These are phyloP conservation scores for Septoria linicola DNA, from an alignment of 2,329 filamentous ascomycete species.

Conservation along the genomic window DNA sequence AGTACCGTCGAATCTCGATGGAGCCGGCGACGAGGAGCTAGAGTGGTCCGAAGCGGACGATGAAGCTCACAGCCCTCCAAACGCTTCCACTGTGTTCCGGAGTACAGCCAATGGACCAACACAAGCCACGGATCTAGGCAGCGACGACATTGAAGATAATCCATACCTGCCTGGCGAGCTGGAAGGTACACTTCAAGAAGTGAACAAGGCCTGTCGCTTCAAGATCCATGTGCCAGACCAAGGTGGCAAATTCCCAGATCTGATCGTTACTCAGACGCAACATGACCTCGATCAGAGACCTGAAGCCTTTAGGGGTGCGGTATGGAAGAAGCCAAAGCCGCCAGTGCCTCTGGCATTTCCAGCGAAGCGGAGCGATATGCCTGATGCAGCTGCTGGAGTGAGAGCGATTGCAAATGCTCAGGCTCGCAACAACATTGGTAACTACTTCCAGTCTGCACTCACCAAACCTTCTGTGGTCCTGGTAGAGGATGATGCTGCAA, in stretches of 20 bases:
- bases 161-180: constrained; percentile 34
- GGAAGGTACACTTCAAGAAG: constrained; percentile 19
- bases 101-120: constrained; percentile 6
- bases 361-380: constrained; percentile 3
- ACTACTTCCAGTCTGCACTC: constrained; percentile 22
- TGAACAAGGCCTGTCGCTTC: constrained; percentile 41
- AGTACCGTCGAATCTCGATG: constrained; percentile 28
- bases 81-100: constrained; percentile 11
- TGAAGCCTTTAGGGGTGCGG: constrained; percentile 47
- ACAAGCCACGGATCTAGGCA: constrained; percentile 13
- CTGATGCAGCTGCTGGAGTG: constrained; percentile 1
- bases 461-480: neutral
- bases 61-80: constrained; percentile 23
- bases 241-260: constrained; percentile 42
- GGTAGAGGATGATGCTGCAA: constrained; percentile 29
- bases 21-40: constrained; percentile 25
- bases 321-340: constrained; percentile 46
- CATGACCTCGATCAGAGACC: constrained; percentile 41
- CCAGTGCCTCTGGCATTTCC: constrained; percentile 7
- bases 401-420: too few species aligned
- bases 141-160: constrained; percentile 22
- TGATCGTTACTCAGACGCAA: constrained; percentile 48
- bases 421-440: constrained; percentile 18
- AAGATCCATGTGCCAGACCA: constrained; percentile 46
- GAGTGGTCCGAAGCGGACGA: constrained; percentile 27